Percentiles rank a stretch among this genome's conserved stretches.
phyloP scores from a whole-genome alignment of 805 yeast species.

The Yamadazyma philogaea region DNA sequence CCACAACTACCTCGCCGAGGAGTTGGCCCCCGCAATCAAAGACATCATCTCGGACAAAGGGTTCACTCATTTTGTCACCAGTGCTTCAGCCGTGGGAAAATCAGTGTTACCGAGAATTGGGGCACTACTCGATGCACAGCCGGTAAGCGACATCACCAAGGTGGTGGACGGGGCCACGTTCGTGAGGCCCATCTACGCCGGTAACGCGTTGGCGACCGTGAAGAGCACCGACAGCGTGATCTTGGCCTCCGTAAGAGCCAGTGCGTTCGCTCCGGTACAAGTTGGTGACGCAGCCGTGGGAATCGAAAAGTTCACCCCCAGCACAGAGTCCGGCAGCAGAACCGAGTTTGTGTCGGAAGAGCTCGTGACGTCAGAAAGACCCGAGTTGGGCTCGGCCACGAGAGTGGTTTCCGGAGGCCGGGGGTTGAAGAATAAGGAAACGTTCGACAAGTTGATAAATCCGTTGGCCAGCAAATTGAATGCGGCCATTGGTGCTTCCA shows the following conservation, averaged over 20 bases:
- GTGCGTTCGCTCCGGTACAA: constrained; percentile 58
- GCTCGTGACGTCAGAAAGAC: constrained; percentile 75
- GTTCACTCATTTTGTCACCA: constrained; percentile 69
- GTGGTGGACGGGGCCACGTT: constrained; percentile 69
- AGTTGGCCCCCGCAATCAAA: constrained; percentile 64
- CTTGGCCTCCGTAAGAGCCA: constrained; percentile 75
- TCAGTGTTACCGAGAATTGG: constrained; percentile 82
- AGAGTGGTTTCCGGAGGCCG: constrained; percentile 90
- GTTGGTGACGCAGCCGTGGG: constrained; percentile 39
- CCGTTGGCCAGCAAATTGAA: constrained; percentile 82
- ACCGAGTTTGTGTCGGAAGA: constrained; percentile 74
- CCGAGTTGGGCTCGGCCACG: constrained; percentile 83
- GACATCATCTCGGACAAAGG: constrained; percentile 40
- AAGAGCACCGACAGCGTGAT: constrained; percentile 62
- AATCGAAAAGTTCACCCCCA: constrained; percentile 46
- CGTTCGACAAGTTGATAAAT: constrained; percentile 68
- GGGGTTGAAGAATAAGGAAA: constrained; percentile 86
- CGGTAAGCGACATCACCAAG: constrained; percentile 75
- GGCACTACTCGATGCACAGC: constrained; percentile 82
- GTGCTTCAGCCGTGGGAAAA: constrained; percentile 88
- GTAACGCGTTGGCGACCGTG: constrained; percentile 86
- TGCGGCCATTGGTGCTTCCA: constrained; percentile 96
- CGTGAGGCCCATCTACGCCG: constrained; percentile 93
- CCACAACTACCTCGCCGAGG: constrained; percentile 76
- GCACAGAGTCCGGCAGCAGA: constrained; percentile 35